Base-by-base conservation (phyloP, 352 stramenopile species). In the Phytophthora sp. region DNA sequence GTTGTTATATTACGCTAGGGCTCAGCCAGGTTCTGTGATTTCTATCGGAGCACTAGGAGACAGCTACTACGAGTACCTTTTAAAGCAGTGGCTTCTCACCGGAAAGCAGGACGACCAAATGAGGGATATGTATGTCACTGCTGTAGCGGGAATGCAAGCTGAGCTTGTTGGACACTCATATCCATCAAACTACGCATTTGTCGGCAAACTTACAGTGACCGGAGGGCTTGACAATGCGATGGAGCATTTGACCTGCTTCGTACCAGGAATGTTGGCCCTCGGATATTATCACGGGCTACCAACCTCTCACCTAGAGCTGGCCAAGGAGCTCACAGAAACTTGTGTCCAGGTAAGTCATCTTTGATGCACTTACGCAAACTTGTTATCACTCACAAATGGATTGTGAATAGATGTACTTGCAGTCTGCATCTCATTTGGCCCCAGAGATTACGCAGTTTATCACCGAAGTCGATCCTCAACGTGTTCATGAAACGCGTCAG, bases 221-320 rank as follows among this genome's bases (percentile, higher is more conserved):
- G 62, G 63, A 5, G 48, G 54, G 10, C 51, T 88, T 7, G 52
- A 61, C 5, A 56, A 60, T 32, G 66, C 66, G 31, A 94, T 93
- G 83, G 88, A 97, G 55, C 92, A 97, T 53, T 69, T 95, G 37
- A 81, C 88, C 3, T 98, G 92, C 59, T 97, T 96, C 41, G 58
- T 97, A 7, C 87, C 91, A 9, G 89, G 88, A 3, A 78, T 95
- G 62, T 61, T 97, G 1, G 82, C 87, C 1, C 76, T 97, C 10
- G 89, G 85, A 6, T 73, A 66, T 3, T 18, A 71, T 23, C 66
- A 92, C 20, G 86, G 86, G 2, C 80, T 90, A 56, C 74, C 74
- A 4, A 32, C 53, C 0, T 69, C 59, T 6, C 81, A 96, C 44
- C 54, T 96, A 5, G 60, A 84, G 11, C 43, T 96, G 9, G 91